Percentiles rank a stretch among this genome's conserved stretches.
Conservation (phyloP, 345 rosid genomes). For the Lumnitzera littorea region DNA sequence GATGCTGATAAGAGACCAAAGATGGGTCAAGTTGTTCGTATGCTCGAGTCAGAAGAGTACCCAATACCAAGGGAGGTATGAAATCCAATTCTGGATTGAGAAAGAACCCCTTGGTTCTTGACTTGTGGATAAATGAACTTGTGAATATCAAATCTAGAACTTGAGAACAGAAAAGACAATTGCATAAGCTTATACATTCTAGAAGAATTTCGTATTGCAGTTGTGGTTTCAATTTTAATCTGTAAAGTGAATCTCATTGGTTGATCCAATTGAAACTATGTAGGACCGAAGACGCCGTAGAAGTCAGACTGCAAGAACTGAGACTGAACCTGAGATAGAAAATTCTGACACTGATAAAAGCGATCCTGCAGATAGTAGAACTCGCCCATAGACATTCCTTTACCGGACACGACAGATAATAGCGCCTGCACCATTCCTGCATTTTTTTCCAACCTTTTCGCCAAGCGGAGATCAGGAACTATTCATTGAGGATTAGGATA, state of each 20-base stretch:
- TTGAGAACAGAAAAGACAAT: not conserved
- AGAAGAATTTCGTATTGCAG: not conserved
- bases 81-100: not conserved
- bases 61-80: slow-evolving; percentile 18
- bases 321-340: slow-evolving; percentile 8
- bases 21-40: slow-evolving; percentile 16
- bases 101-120: too few species aligned
- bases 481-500: too few species aligned
- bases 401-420: too few species aligned
- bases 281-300: slow-evolving; percentile 15
- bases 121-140: too few species aligned
- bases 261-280: not conserved
- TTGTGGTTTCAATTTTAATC: not conserved
- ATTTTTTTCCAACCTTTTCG: too few species aligned
- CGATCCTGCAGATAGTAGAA: slow-evolving; percentile 11
- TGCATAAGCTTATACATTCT: not conserved
- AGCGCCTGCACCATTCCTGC: too few species aligned
- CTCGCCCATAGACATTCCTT: not conserved
- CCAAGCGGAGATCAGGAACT: too few species aligned
- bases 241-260: too few species aligned
- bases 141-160: not conserved
- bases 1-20: slow-evolving; percentile 16
- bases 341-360: slow-evolving; percentile 15
- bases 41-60: slow-evolving; percentile 19
- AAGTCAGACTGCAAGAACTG: slow-evolving; percentile 4